Evolutionary conservation across 192 early-diverging fungal genomes (phyloP), one percentile per base, ranked within the genome.

Genomic region (Dissophora ornata): DNA sequence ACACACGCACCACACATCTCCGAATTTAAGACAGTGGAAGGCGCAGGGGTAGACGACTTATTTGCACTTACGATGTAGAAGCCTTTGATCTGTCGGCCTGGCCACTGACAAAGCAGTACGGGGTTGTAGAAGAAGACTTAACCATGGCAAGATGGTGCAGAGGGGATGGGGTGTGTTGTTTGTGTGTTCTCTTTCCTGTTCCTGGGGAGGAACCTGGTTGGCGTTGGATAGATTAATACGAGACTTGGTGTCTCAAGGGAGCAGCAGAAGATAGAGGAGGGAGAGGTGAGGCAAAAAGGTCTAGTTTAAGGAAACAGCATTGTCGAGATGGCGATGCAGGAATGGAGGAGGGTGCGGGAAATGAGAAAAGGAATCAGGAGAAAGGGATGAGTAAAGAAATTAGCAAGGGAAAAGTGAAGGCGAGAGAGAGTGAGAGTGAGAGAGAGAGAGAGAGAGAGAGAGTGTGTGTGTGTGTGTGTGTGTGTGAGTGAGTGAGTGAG

Each of bases 21-120:
- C 36, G 36, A 38, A 38, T 38, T 38, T 38, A n/a, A n/a, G n/a
- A n/a, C n/a, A n/a, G n/a, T n/a, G n/a, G n/a, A n/a, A n/a, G n/a
- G n/a, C n/a, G n/a, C n/a, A n/a, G n/a, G n/a, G n/a, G n/a, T n/a
- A n/a, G n/a, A n/a, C n/a, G n/a, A n/a, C n/a, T n/a, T n/a, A n/a
- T n/a, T n/a, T n/a, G n/a, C n/a, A n/a, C 71, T 46, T 67, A 75
- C 71, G 63, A 34, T 47, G 62, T 46, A 4, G 57, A 45, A 0
- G 42, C 41, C 25, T 51, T 59, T 29, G 63, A 36, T 5, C 26
- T 59, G 47, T 67, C 42, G 6, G 63, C 19, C 46, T 66, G 63
- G n/a, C 71, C 71, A 33, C 71, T 75, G 51, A 75, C 71, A 33
- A 75, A 75, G 71, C 71, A 75, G 63, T 75, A 75, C 4, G 71